A percentile compares a stretch with the other conserved stretches of the same genome.
These are phyloP conservation scores for Thielaviopsis euricoi DNA, from an alignment of 2,329 filamentous ascomycete species.

Conservation along the genomic window DNA sequence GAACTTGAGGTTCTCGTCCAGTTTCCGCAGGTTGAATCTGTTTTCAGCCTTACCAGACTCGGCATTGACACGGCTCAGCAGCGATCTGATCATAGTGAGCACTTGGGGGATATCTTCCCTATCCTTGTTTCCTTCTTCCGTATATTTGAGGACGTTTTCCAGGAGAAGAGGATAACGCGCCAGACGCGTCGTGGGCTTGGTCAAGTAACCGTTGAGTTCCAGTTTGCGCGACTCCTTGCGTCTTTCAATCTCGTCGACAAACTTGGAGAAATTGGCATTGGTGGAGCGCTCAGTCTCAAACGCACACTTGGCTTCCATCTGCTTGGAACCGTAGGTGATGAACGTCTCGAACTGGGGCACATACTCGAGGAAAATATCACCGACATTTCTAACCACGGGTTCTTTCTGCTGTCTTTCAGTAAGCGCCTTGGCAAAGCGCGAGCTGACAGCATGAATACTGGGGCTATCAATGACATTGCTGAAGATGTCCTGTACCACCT, in stretches of 20 bases:
- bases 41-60: conserved; percentile 97
- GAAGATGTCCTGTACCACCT: conserved; percentile 87
- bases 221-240: conserved; percentile 93
- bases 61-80: conserved; percentile 75
- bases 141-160: conserved; percentile 84
- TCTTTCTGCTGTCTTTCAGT: conserved; percentile 82
- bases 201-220: conserved; percentile 92
- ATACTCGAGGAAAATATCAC: conserved; percentile 86
- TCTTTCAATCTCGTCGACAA: conserved; percentile 91
- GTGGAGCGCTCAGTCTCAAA: conserved; percentile 89
- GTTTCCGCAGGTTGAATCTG: conserved; percentile 81
- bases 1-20: conserved; percentile 87
- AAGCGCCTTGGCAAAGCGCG: conserved; percentile 69
- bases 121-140: conserved; percentile 64
- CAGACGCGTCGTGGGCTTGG: conserved; percentile 88
- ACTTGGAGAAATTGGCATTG: conserved; percentile 72
- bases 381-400: conserved; percentile 75
- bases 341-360: conserved; percentile 90
- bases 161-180: conserved; percentile 85
- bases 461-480: conserved; percentile 78
- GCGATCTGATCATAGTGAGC: conserved; percentile 69
- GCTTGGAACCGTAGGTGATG: conserved; percentile 88
- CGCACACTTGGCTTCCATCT: conserved; percentile 92
- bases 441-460: conserved; percentile 77
- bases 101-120: conserved; percentile 86